Conservation (phyloP, 2,329 filamentous ascomycete genomes). For the Fusarium poae region DNA sequence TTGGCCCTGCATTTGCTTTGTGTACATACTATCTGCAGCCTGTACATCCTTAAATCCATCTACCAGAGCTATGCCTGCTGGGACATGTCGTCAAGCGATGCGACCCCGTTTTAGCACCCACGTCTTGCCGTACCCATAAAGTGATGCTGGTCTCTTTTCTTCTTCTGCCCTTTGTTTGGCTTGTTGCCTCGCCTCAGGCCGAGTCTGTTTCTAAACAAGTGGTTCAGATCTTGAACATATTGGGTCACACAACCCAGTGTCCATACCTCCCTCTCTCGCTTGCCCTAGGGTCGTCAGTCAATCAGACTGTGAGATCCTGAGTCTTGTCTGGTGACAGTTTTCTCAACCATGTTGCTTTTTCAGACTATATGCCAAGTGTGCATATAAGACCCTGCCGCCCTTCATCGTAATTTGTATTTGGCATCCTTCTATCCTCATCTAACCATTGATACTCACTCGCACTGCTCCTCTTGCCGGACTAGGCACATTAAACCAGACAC, state of each 20-base stretch:
- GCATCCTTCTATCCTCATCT: conserved; percentile 23
- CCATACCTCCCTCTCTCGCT: conserved; percentile 52
- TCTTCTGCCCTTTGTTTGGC: conserved; percentile 43
- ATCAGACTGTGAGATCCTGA: conserved; percentile 38
- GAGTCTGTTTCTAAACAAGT: conserved; percentile 53
- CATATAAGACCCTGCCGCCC: conserved; percentile 47
- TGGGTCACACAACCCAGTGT: conserved; percentile 53
- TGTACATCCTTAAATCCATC: conserved; percentile 21
- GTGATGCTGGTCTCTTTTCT: conserved; percentile 36
- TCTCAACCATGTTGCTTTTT: conserved; percentile 47
- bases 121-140: conserved; percentile 47
- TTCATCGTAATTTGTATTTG: conserved; percentile 29
- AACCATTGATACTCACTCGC: conserved; percentile 28
- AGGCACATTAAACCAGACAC: conserved; percentile 10
- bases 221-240: conserved; percentile 55
- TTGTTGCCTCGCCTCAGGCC: conserved; percentile 51
- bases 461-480: conserved; percentile 7
- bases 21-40: conserved; percentile 28
- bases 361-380: conserved; percentile 41
- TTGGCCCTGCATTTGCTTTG: conserved; percentile 40
- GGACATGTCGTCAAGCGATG: conserved; percentile 42
- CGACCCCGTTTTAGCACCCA: conserved; percentile 33
- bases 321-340: conserved; percentile 41
- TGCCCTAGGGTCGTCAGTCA: conserved; percentile 34
- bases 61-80: conserved; percentile 32